Evolutionary conservation across 1,139 yeast species (phyloP).

Genomic region (Sugiyamaella neomexicana): DNA sequence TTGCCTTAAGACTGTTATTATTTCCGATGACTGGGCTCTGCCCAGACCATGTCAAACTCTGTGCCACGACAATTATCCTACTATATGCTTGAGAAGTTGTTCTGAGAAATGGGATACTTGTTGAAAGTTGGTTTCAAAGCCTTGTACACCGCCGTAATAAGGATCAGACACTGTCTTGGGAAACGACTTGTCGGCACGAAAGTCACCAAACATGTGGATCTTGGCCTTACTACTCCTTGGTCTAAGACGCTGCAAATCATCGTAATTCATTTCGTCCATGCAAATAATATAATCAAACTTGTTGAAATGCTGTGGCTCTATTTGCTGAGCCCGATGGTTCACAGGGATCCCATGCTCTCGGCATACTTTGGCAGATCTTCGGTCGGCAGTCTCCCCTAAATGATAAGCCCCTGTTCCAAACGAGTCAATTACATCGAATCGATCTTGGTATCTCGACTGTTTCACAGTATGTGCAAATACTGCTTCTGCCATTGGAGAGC

Average conservation of each 20-base stretch:
- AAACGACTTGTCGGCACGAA: conserved; percentile 55
- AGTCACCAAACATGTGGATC: conserved; percentile 69
- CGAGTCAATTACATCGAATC: conserved; percentile 66
- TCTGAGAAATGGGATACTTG: conserved; percentile 68
- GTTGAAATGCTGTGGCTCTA: conserved; percentile 55
- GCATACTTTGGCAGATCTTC: conserved; percentile 70
- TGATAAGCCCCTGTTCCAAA: conserved; percentile 90
- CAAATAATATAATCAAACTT: conserved; percentile 81
- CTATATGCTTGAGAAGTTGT: conserved; percentile 24
- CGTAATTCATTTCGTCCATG: conserved; percentile 53
- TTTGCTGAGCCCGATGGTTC: conserved; percentile 73
- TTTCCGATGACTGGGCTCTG: neutral
- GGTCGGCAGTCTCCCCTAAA: conserved; percentile 77
- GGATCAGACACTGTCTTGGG: conserved; percentile 78
- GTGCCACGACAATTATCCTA: neutral
- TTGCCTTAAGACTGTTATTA: neutral
- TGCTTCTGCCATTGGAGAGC: conserved; percentile 99
- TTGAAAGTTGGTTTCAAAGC: conserved; percentile 74
- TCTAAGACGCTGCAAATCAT: conserved; percentile 56
- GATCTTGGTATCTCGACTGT: conserved; percentile 45
- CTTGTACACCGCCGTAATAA: conserved; percentile 82
- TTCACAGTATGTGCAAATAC: conserved; percentile 69
- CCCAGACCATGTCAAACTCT: neutral
- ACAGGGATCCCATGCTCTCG: conserved; percentile 71
- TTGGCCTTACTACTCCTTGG: conserved; percentile 46